Base-by-base conservation (phyloP, 2,329 filamentous ascomycete species). In the Cordyceps fumosorosea region DNA sequence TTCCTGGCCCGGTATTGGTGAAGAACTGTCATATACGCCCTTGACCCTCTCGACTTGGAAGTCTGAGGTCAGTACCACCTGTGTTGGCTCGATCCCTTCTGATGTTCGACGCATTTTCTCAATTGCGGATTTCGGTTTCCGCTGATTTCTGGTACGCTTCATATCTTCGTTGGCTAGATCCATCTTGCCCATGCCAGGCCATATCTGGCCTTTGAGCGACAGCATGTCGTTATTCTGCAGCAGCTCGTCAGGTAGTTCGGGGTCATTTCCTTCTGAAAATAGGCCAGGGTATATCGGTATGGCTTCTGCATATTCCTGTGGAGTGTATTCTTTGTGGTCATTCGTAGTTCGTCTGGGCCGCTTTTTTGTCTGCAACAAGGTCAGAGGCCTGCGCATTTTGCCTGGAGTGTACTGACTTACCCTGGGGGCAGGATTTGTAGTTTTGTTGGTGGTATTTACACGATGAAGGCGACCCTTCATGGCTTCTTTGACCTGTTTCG, bases 101-200 rank as follows among this genome's bases (percentile, higher is more conserved):
- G 89, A 91, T 20, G 84, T 85, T 58, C 80, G 73, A 67, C 86
- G 81, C 73, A 93, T 85, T 63, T 84, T 82, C 61, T 84, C 79
- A 24, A 91, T 76, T n/a, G 91, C 86, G 1, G 85, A 87, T n/a
- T 79, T 81, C 60, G 88, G 84, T 72, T 93, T 93, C 68, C 88
- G 86, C 74, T 93, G 90, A 70, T 93, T 93, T 57, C 90, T 81
- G 75, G 85, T 90, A 52, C 87, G 82, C 67, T 85, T 88, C 80
- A 89, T 88, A 64, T 88, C 84, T 18, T 86, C 82, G 5, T 87
- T 89, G 5, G 90, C 90, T 59, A 90, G 86, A 72, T 93, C 90
- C 70, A 93, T 92, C n/a, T 91, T 81, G 59, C 84, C 83, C 89
- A 93, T 93, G 20, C 90, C 90, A 3, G 88, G 87, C 81, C 87